Evolutionary conservation across 2,329 filamentous ascomycete species (phyloP).

Genomic region (Paracorniculantispora psalliotae): DNA sequence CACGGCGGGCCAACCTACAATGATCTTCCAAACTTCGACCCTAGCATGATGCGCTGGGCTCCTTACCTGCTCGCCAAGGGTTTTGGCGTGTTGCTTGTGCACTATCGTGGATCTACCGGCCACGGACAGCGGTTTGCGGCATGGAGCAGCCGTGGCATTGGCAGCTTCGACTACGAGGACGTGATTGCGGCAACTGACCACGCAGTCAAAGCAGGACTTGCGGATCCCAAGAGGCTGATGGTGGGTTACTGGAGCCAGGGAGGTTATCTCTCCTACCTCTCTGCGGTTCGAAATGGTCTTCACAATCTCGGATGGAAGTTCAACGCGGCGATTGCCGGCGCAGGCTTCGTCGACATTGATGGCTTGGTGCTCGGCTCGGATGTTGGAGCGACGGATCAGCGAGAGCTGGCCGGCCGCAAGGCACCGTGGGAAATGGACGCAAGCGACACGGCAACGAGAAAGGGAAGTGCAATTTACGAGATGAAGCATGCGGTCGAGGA

Average conservation of each 20-base stretch:
- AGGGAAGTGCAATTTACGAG: no score
- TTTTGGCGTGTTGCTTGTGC: slow-evolving; percentile 30
- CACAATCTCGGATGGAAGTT: slow-evolving; percentile 31
- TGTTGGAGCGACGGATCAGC: slow-evolving; percentile 9
- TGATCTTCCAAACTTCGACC: no score
- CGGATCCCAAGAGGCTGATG: no score
- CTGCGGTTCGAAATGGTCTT: slow-evolving; percentile 29
- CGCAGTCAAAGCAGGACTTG: no score
- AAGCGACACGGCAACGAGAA: no score
- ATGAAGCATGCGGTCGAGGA: neutral
- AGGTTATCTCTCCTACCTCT: slow-evolving; percentile 25
- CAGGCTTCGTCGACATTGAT: slow-evolving; percentile 33
- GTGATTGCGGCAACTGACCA: no score
- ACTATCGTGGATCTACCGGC: slow-evolving; percentile 33
- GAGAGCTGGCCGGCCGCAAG: no score
- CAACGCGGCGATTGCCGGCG: slow-evolving; percentile 30
- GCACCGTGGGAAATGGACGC: no score
- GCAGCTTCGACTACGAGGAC: no score
- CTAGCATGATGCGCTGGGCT: slow-evolving; percentile 19
- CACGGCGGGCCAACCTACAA: no score
- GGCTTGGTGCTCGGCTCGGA: slow-evolving; percentile 27
- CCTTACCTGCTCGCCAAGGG: slow-evolving; percentile 30
- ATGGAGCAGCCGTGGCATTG: no score
- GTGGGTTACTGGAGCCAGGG: no score
- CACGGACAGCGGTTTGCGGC: slow-evolving; percentile 19